phyloP scores from a whole-genome alignment of 805 yeast genomes.

The Candida rishiriensis region DNA sequence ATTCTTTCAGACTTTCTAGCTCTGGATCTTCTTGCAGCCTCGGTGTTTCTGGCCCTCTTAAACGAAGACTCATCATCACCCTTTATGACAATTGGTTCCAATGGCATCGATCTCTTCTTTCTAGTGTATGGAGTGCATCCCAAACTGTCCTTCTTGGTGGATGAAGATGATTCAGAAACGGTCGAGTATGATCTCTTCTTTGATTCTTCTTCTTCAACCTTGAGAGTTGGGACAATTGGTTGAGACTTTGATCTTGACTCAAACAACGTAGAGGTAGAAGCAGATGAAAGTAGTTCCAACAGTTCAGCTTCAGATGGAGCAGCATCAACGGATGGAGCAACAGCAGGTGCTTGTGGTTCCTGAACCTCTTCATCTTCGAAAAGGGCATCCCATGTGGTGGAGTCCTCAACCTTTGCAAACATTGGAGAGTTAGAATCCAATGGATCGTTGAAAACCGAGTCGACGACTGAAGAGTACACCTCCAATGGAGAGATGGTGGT shows the following conservation, averaged over 20 bases:
- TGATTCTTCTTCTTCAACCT: conserved; percentile 1
- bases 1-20: conserved; percentile 90
- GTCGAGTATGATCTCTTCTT: conserved; percentile 19
- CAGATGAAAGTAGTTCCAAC: too few species aligned
- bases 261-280: too few species aligned
- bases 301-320: conserved; percentile 11
- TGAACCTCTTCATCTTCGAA: conserved; percentile 36
- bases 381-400: conserved; percentile 51
- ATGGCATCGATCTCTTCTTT: conserved; percentile 69
- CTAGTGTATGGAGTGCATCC: conserved; percentile 76
- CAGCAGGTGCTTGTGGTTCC: conserved; percentile 14
- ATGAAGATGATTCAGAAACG: conserved; percentile 11
- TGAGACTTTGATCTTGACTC: neutral
- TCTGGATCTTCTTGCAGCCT: conserved; percentile 93
- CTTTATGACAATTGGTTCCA: conserved; percentile 63
- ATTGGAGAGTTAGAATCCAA: conserved; percentile 44
- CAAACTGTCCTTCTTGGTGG: conserved; percentile 53
- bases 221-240: neutral
- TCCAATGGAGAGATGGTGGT: conserved; percentile 43
- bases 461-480: conserved; percentile 48
- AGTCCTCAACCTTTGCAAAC: conserved; percentile 41
- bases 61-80: conserved; percentile 62
- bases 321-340: neutral
- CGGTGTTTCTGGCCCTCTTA: conserved; percentile 96
- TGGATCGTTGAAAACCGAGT: conserved; percentile 42